These are phyloP conservation scores for Dendrobium nobile DNA, from an alignment of 106 monocot species.

Conservation along the genomic window DNA sequence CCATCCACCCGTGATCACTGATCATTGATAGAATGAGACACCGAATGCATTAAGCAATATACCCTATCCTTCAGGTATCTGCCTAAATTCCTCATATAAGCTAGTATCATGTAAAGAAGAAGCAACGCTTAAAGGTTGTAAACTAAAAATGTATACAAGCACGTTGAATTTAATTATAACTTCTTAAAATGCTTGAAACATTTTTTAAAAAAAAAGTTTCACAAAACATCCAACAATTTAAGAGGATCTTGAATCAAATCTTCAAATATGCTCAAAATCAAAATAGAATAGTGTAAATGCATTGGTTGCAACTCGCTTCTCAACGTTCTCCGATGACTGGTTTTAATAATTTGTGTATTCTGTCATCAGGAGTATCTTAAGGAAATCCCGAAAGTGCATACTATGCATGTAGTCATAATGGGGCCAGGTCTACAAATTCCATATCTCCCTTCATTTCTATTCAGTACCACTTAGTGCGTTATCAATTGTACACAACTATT, in stretches of 20 bases:
- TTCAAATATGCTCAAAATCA: neutral
- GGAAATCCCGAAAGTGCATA: neutral
- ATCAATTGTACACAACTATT: neutral
- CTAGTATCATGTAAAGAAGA: no score
- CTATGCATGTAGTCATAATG: neutral
- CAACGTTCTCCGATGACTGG: neutral
- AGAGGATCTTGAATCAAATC: neutral
- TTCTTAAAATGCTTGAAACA: no score
- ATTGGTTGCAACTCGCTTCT: neutral
- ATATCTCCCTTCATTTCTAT: neutral
- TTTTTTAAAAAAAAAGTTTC: neutral
- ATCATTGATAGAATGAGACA: no score
- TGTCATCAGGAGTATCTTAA: neutral
- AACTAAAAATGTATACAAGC: neutral
- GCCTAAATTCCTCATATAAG: no score
- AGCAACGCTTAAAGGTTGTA: no score
- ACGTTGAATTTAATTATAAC: neutral
- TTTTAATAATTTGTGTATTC: neutral
- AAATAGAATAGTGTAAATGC: neutral
- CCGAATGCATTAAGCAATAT: no score
- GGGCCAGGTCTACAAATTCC: neutral
- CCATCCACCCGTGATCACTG: no score
- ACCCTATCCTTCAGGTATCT: no score
- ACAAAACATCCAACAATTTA: neutral
- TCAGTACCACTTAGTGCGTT: neutral